These are phyloP conservation scores for Ogataea sp. DNA, from an alignment of 805 yeast genomes.

Conservation along the genomic window DNA sequence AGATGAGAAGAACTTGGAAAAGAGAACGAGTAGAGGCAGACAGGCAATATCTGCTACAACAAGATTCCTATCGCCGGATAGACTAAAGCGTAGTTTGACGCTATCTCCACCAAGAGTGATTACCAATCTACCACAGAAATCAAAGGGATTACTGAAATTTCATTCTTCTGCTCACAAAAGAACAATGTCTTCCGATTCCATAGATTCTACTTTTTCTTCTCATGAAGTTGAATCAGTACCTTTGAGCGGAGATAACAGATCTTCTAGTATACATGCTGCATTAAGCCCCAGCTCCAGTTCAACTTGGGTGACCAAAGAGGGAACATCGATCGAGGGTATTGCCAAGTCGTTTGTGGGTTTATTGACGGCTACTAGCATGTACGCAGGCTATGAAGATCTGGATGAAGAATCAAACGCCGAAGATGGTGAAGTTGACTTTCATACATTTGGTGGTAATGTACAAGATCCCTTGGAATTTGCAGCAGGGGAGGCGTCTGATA, in stretches of 20 bases:
- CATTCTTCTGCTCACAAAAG: not conserved
- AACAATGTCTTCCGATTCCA: not conserved
- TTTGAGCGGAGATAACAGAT: not conserved
- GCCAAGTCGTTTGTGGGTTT: slow-evolving; percentile 47
- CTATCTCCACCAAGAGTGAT: not conserved
- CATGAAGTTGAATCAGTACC: not conserved
- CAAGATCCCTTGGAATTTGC: slow-evolving; percentile 1
- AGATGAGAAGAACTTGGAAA: not conserved
- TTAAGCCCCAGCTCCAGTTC: not conserved
- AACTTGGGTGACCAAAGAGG: not conserved
- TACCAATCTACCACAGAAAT: not conserved
- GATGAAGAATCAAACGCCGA: slow-evolving; percentile 12
- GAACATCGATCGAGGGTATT: slow-evolving; percentile 26
- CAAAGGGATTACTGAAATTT: not conserved
- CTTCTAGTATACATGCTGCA: not conserved
- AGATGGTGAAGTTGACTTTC: too few species aligned
- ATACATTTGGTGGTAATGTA: too few species aligned
- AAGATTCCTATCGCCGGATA: not conserved
- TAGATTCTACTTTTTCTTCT: not conserved
- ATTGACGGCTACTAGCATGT: slow-evolving; percentile 50
- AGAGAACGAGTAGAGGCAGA: not conserved
- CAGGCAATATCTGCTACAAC: not conserved
- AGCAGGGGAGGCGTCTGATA: not conserved
- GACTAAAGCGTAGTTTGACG: not conserved
- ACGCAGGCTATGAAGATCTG: slow-evolving; percentile 30